Evolutionary conservation across 169 alveolate species (phyloP).

Genomic region (Cryptosporidium meleagridis): DNA sequence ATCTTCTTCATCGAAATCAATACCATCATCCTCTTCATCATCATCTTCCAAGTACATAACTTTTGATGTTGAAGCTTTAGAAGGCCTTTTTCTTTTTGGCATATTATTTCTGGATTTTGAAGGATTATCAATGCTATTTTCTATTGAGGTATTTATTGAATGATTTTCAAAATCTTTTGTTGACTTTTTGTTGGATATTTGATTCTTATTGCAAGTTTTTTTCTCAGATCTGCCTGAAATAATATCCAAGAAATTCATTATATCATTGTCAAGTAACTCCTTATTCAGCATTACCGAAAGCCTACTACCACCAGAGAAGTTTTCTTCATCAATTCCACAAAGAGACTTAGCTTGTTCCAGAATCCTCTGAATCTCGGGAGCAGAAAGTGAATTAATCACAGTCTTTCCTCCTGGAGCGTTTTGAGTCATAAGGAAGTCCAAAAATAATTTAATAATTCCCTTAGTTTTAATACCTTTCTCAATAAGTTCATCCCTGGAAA

Average conservation of each 20-base stretch:
- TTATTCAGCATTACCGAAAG: neutral
- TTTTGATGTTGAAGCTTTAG: neutral
- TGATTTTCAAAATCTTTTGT: constrained; percentile 5
- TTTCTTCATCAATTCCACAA: constrained; percentile 1
- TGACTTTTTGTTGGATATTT: neutral
- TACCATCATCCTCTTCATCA: neutral
- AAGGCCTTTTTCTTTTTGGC: constrained; percentile 20
- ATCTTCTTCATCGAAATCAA: neutral
- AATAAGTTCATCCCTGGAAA: constrained; percentile 56
- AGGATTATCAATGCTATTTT: neutral
- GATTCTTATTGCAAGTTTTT: neutral
- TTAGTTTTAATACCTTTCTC: constrained; percentile 4
- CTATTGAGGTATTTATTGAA: neutral
- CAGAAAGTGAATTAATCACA: neutral
- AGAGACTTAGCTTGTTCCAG: constrained; percentile 19
- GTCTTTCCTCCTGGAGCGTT: constrained; percentile 58
- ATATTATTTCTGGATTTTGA: constrained; percentile 2
- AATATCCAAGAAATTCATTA: constrained; percentile 32
- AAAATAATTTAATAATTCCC: neutral
- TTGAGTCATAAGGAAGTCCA: constrained; percentile 48
- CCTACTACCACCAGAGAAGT: neutral
- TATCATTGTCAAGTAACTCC: constrained; percentile 27
- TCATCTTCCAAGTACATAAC: constrained; percentile 1
- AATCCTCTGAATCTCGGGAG: constrained; percentile 23
- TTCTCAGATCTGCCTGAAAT: constrained; percentile 18